These are phyloP conservation scores for Myriosclerotinia duriaeana DNA, from an alignment of 2,329 filamentous ascomycete species.

Conservation along the genomic window DNA sequence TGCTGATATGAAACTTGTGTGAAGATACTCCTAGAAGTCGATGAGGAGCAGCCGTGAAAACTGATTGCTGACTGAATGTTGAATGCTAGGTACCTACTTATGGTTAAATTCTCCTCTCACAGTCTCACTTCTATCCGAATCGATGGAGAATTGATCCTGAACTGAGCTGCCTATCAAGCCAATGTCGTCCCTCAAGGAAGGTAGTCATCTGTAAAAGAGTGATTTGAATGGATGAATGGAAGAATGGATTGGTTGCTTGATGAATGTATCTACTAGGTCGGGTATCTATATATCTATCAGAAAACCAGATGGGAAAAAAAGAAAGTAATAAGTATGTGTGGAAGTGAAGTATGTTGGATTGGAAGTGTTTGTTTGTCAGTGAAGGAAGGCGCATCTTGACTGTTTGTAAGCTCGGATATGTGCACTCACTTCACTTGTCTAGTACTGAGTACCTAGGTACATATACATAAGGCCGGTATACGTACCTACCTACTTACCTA, in stretches of 20 bases:
- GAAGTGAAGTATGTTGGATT: not conserved
- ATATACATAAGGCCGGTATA: no score
- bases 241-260: not conserved
- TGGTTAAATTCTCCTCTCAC: not conserved
- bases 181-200: not conserved
- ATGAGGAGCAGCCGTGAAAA: not conserved
- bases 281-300: not conserved
- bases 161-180: not conserved
- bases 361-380: slow-evolving; percentile 3
- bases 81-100: not conserved
- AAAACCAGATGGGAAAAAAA: not conserved
- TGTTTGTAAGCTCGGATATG: slow-evolving; percentile 12
- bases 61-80: not conserved
- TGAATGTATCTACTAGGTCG: not conserved
- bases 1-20: no score
- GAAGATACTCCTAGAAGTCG: no score
- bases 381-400: slow-evolving; percentile 10
- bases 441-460: no score
- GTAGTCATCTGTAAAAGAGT: not conserved
- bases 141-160: not conserved
- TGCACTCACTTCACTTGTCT: not conserved
- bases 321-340: not conserved
- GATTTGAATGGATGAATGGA: not conserved
- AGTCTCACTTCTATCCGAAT: not conserved
- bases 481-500: no score